Evolutionary conservation across 768 basidiomycete species (phyloP), one percentile per base, ranked within the genome.

Genomic region (Amanita subjunquillea): DNA sequence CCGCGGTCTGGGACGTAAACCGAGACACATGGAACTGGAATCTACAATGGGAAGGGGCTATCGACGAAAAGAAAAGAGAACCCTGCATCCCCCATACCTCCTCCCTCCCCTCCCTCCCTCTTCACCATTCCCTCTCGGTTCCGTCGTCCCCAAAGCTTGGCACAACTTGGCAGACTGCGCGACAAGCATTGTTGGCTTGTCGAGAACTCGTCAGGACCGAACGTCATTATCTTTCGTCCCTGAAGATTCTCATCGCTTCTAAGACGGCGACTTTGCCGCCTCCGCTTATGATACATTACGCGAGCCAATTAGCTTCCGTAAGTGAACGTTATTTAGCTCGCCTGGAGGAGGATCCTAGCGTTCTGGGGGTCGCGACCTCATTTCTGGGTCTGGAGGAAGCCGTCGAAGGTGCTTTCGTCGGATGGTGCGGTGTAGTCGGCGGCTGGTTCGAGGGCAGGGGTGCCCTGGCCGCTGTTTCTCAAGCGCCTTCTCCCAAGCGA

Each of bases 311-410:
- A 9, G 67, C 80, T 34, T 58, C 61, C 15, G 76, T 71, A 17
- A 84, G 82, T 27, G 71, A 77, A 48, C 63, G 63, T 15, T 67
- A 84, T 39, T 57, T 82, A n/a, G 64, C 64, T 17, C 65, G 66
- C n/a, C 73, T 83, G 60, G 72, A 78, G 32, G 59, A 59, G 29
- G 82, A 85, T 50, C 84, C 83, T 12, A 83, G 80, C 41, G 80
- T 79, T 2, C 76, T 74, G 70, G 84, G 84, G 7, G 77, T 85
- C 29, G 76, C 80, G 9, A 69, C 72, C 4, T 78, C 84, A 6
- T 82, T 86, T 56, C 65, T 85, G 23, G 65, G 71, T 0, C 69
- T 67, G 45, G 74, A 81, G 58, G 71, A 75, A 25, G 67, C 69
- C n/a, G 62, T 85, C 20, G 78, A 82, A 56, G 61, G 62, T 10